These are phyloP conservation scores for Penicillium thymicola DNA, from an alignment of 2,329 filamentous ascomycete species.

Conservation along the genomic window DNA sequence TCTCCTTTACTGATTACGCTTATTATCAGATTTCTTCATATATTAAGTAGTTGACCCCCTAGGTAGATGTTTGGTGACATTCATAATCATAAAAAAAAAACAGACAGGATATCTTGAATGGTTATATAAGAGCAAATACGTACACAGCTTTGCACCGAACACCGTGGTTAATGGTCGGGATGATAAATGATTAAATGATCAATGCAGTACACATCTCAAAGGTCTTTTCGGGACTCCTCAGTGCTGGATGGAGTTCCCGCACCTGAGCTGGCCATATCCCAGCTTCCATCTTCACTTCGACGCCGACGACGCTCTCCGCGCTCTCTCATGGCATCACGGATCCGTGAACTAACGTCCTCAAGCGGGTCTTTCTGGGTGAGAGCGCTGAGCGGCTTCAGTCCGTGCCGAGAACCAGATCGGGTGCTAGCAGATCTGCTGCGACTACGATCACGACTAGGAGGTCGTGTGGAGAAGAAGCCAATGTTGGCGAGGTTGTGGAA, in stretches of 20 bases:
- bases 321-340: constrained; percentile 79
- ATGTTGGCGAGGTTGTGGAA: constrained; percentile 86
- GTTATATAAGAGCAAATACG: constrained; percentile 19
- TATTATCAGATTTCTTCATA: neutral
- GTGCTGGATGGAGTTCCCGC: constrained; percentile 34
- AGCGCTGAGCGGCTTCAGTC: constrained; percentile 67
- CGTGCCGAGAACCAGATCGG: constrained; percentile 61
- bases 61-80: neutral
- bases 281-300: constrained; percentile 43
- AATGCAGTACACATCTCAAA: constrained; percentile 20
- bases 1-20: neutral
- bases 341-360: constrained; percentile 78
- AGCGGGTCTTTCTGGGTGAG: constrained; percentile 67
- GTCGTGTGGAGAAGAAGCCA: constrained; percentile 84
- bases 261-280: constrained; percentile 41
- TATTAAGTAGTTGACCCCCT: neutral
- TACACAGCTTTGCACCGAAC: constrained; percentile 9
- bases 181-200: neutral
- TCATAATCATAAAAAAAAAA: neutral
- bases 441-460: constrained; percentile 74
- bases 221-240: constrained; percentile 38
- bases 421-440: constrained; percentile 67
- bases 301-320: constrained; percentile 62
- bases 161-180: neutral
- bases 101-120: constrained; percentile 22